Base-by-base conservation (phyloP, 768 basidiomycete genomes). In the Tephrocybe sp. region DNA sequence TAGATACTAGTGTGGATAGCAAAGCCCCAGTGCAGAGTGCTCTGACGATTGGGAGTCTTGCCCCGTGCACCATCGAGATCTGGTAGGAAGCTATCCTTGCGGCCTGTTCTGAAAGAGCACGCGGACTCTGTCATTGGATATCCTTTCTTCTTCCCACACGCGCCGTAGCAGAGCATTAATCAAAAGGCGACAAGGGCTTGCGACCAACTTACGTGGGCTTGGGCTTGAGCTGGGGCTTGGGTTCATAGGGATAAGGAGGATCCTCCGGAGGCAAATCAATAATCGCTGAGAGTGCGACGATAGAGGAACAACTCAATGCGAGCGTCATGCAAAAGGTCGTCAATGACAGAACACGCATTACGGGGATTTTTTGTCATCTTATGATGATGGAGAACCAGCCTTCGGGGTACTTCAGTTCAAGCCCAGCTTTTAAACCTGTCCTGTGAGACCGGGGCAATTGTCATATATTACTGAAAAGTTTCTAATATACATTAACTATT, bases 351-450 rank as follows among this genome's bases (percentile, higher is more conserved):
- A 42, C n/a, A 42, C 30, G 36, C 30, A 35, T 50, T 6, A 11
- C 7, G 26, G 17, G 14, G 16, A 19, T 8, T 8, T 23, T n/a
- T 26, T 38, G 13, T 17, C 12, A 13, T 39, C 22, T 17, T 39
- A 7, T 38, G 22, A 22, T 40, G 39, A 42, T 43, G 41, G 35
- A 53, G 47, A 40, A 32, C 23, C 32, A 35, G 32, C 40, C 43
- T 44, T 32, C 43, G 2, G 16, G 23, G 16, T 12, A 23, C 12
- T 11, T 23, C 6, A 3, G 19, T 19, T 20, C 40, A 23, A 2
- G 10, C 14, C 11, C 22, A 41, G 20, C 10, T 12, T 41, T 41
- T 41, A 41, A 17, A 41, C 23, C 20, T n/a, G n/a, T 19, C 9
- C 39, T n/a, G n/a, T n/a, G n/a, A n/a, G n/a, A n/a, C n/a, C n/a